These are phyloP conservation scores for Musa balbisiana DNA, from an alignment of 202 grass and related monocot genomes.

Conservation along the genomic window DNA sequence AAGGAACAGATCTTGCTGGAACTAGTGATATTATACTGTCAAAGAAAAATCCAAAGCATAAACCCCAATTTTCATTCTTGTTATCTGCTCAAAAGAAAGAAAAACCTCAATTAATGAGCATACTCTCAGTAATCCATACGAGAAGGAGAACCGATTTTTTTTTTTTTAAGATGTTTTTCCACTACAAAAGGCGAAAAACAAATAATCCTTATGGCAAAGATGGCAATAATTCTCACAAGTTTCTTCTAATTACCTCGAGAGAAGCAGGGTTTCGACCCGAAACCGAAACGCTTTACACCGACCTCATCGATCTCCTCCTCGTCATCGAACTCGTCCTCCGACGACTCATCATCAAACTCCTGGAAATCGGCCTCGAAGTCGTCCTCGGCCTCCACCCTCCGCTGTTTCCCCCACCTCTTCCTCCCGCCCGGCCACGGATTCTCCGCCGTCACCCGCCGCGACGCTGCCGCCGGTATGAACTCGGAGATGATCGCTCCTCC, in stretches of 20 bases:
- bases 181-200: background rate
- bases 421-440: background rate
- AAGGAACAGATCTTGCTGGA: too few relatives aligned
- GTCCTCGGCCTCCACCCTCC: conserved; percentile 9
- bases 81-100: background rate
- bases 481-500: conserved; percentile 17
- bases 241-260: background rate
- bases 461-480: background rate
- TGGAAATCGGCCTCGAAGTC: conserved; percentile 17
- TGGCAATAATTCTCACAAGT: background rate
- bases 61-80: background rate
- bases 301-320: background rate
- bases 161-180: background rate
- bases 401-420: conserved; percentile 9
- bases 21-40: too few relatives aligned
- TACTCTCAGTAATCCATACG: background rate
- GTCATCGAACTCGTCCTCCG: background rate
- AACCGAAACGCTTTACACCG: background rate
- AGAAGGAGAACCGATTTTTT: too few relatives aligned
- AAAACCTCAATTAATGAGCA: background rate
- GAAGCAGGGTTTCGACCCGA: background rate
- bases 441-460: background rate
- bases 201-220: background rate
- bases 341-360: conserved; percentile 1
- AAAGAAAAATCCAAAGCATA: too few relatives aligned